A percentile compares a stretch with the other conserved stretches of the same genome.
Evolutionary conservation across 441 rosid genomes (phyloP).

Genomic region (Croton laevigatus): DNA sequence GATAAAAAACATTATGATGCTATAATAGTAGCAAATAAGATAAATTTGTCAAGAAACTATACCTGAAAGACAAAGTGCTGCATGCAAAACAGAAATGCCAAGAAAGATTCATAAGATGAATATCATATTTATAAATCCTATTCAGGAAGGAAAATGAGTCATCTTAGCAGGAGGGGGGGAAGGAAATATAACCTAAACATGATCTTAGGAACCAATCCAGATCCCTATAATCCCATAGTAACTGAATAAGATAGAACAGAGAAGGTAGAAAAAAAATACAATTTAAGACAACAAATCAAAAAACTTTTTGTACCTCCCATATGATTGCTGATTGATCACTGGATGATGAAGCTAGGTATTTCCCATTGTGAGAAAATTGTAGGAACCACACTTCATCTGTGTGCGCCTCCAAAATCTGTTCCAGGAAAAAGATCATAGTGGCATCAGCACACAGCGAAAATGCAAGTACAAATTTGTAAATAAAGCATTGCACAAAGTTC

Average conservation of each 20-base stretch:
- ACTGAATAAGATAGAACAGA: background rate
- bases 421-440: conserved; percentile 23
- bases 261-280: background rate
- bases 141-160: no score
- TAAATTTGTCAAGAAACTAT: background rate
- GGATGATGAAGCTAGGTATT: conserved; percentile 82
- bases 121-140: background rate
- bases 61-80: background rate
- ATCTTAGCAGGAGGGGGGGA: background rate
- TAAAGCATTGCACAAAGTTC: background rate
- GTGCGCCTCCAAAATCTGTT: conserved; percentile 71
- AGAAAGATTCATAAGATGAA: background rate
- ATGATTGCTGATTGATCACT: conserved; percentile 66
- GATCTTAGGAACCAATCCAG: background rate
- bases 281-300: background rate
- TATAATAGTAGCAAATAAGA: background rate
- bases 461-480: background rate
- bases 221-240: background rate
- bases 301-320: conserved; percentile 61
- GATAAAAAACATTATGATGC: background rate
- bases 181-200: background rate
- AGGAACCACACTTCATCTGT: conserved; percentile 89
- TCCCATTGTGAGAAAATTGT: conserved; percentile 86
- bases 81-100: background rate
- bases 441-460: conserved; percentile 4